Conservation (phyloP, 768 basidiomycete genomes). For the Lactarius hengduanensis region DNA sequence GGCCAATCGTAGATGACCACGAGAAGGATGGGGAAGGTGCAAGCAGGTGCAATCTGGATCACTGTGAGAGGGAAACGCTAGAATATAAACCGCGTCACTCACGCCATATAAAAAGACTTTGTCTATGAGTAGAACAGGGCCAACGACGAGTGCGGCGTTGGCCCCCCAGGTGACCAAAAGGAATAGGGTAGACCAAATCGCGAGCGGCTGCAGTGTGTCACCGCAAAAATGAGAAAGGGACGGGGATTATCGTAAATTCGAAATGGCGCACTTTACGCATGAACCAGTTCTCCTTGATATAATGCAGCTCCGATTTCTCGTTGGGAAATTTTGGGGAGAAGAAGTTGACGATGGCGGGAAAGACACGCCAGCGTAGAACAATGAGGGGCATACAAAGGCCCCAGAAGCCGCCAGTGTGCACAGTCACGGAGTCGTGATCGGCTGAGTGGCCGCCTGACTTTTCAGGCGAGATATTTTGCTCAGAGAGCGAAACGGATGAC, state of each 20-base stretch:
- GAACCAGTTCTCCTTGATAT: constrained; percentile 69
- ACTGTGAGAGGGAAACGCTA: constrained; percentile 10
- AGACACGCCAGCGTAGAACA: constrained; percentile 55
- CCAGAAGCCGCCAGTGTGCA: constrained; percentile 40
- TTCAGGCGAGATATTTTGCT: constrained; percentile 48
- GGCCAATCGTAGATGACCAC: constrained; percentile 76
- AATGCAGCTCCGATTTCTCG: constrained; percentile 50
- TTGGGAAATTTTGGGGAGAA: constrained; percentile 64
- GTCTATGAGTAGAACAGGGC: constrained; percentile 42
- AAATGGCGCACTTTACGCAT: constrained; percentile 48
- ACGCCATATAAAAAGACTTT: constrained; percentile 61
- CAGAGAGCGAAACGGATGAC: constrained; percentile 51
- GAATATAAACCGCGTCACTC: constrained; percentile 29
- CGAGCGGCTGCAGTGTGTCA: constrained; percentile 17
- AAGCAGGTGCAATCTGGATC: constrained; percentile 50
- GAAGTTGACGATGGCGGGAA: constrained; percentile 54
- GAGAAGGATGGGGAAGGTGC: constrained; percentile 60
- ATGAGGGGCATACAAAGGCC: constrained; percentile 38
- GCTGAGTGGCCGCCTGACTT: constrained; percentile 47
- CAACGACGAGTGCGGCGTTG: constrained; percentile 10
- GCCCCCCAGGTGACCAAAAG: constrained; percentile 20
- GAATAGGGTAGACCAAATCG: constrained; percentile 22
- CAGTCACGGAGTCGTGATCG: constrained; percentile 38
- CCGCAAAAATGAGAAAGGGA: constrained; percentile 45
- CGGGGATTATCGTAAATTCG: constrained; percentile 16